Evolutionary conservation across 2,329 filamentous ascomycete species (phyloP).

Genomic region (Chrysoporthe cubensis): DNA sequence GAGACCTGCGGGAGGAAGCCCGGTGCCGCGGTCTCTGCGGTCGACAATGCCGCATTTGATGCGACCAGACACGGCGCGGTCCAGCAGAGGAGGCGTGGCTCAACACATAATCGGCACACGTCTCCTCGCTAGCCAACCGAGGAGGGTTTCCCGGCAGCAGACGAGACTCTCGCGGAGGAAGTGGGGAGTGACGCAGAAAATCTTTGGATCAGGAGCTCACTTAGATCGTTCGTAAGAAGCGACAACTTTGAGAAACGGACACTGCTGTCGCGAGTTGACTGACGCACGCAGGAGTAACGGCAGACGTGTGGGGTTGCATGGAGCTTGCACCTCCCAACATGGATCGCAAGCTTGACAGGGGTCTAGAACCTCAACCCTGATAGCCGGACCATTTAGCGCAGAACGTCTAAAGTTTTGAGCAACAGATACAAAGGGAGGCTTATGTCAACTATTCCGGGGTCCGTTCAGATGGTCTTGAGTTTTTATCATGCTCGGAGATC

Average conservation of each 20-base stretch:
- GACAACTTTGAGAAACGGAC: background rate
- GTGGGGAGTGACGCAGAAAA: background rate
- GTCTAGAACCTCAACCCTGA: conserved; percentile 2
- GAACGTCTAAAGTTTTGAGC: background rate
- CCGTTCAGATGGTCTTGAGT: background rate
- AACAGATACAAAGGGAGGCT: background rate
- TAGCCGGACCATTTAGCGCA: no score
- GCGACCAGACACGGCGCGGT: conserved; percentile 15
- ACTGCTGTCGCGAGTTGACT: background rate
- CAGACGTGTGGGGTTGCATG: background rate
- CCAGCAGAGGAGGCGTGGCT: conserved; percentile 7
- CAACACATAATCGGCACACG: conserved; percentile 17
- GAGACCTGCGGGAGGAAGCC: background rate
- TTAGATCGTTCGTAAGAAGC: background rate
- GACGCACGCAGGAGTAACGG: background rate
- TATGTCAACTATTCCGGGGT: background rate
- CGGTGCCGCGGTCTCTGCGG: background rate
- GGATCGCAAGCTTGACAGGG: background rate
- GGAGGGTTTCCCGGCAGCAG: background rate
- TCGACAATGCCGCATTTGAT: conserved; percentile 1
- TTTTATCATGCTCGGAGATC: background rate
- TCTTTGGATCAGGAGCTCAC: background rate
- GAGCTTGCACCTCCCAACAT: background rate
- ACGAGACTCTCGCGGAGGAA: background rate
- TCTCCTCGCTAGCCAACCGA: background rate